phyloP scores from a whole-genome alignment of 495 filamentous ascomycete genomes.

The Aspergillus incahuasiensis region DNA sequence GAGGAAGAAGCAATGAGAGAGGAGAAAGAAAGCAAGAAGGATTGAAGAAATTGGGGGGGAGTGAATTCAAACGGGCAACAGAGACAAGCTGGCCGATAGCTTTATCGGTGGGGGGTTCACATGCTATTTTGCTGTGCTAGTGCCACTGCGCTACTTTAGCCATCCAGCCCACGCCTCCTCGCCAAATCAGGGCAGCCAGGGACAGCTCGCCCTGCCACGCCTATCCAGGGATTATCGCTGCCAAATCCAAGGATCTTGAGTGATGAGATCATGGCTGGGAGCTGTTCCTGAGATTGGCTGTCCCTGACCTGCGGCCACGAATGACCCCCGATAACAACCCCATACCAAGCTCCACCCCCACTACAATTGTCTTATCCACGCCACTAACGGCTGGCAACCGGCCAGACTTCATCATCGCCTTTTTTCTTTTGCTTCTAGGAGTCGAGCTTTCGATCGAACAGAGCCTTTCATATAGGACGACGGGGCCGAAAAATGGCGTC shows the following conservation, averaged over 20 bases:
- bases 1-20: constrained; percentile 4
- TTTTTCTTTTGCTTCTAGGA: neutral
- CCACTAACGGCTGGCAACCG: neutral
- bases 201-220: neutral
- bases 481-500: neutral
- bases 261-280: neutral
- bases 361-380: neutral
- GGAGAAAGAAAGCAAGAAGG: neutral
- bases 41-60: neutral
- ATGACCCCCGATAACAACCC: neutral
- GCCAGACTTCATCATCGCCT: neutral
- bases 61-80: neutral
- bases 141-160: neutral
- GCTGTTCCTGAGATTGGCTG: neutral
- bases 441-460: neutral
- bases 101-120: constrained; percentile 5
- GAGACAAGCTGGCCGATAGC: neutral
- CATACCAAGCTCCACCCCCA: neutral
- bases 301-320: neutral
- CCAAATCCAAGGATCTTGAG: neutral
- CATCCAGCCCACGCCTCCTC: neutral
- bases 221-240: neutral
- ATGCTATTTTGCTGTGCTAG: neutral
- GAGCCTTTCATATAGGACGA: neutral
- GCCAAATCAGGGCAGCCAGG: neutral